Evolutionary conservation across 352 stramenopile genomes (phyloP).

Genomic region (Phytophthora europaea): DNA sequence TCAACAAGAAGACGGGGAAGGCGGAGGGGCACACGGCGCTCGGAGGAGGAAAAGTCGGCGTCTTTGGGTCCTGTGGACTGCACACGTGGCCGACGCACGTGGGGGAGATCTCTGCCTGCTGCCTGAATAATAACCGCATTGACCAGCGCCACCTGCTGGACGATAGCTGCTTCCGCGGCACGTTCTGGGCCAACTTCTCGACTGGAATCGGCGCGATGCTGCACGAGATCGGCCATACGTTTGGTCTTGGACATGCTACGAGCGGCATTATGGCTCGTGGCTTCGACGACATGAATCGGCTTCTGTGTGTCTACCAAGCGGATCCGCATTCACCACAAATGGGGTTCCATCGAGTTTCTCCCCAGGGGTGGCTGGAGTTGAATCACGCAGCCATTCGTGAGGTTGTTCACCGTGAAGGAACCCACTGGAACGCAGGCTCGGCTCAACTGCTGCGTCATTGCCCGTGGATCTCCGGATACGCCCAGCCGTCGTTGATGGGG

Average conservation of each 20-base stretch:
- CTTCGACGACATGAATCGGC: slow-evolving; percentile 80
- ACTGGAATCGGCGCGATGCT: slow-evolving; percentile 74
- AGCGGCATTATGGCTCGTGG: slow-evolving; percentile 76
- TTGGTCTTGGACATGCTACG: slow-evolving; percentile 64
- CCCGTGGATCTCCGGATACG: slow-evolving; percentile 59
- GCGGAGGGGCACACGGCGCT: slow-evolving; percentile 70
- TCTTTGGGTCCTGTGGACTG: slow-evolving; percentile 79
- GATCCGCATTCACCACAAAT: slow-evolving; percentile 29
- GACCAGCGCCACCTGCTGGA: slow-evolving; percentile 60
- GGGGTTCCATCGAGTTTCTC: slow-evolving; percentile 17
- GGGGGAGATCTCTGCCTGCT: slow-evolving; percentile 58
- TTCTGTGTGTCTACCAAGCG: slow-evolving; percentile 60
- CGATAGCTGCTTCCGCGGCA: slow-evolving; percentile 69
- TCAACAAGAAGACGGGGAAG: slow-evolving; percentile 58
- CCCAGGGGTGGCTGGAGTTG: slow-evolving; percentile 47
- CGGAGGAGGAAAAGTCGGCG: slow-evolving; percentile 59
- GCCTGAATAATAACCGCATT: slow-evolving; percentile 66
- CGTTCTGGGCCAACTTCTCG: slow-evolving; percentile 72
- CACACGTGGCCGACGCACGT: slow-evolving; percentile 68
- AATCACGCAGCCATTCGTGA: slow-evolving; percentile 52
- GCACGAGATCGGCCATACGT: slow-evolving; percentile 73
- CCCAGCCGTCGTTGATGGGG: slow-evolving; percentile 41
- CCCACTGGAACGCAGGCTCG: slow-evolving; percentile 70
- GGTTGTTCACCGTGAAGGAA: slow-evolving; percentile 39
- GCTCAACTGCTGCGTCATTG: slow-evolving; percentile 61